Percentiles rank a stretch among this genome's conserved stretches.
phyloP scores from a whole-genome alignment of 2,329 filamentous ascomycete species.

The Leptographium flavum region DNA sequence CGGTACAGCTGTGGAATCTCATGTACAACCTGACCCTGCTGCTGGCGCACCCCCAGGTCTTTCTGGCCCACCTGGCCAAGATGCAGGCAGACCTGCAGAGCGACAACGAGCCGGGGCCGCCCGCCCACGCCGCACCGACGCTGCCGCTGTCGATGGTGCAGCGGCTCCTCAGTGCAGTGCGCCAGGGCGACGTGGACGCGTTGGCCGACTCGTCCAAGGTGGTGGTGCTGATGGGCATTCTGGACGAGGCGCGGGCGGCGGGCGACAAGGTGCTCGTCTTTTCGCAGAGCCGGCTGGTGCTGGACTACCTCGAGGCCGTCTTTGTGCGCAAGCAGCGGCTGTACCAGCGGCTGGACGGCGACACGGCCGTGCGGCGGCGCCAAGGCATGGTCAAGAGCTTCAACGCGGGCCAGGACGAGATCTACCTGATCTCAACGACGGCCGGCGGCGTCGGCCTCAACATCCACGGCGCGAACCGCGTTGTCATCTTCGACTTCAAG shows the following conservation, averaged over 20 bases:
- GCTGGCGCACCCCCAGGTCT: conserved; percentile 37
- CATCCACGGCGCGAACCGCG: conserved; percentile 68
- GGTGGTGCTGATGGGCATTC: conserved; percentile 50
- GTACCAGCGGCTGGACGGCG: conserved; percentile 53
- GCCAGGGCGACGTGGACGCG: conserved; percentile 26
- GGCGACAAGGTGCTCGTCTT: conserved; percentile 73
- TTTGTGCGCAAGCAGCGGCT: conserved; percentile 34
- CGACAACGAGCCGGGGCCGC: background rate
- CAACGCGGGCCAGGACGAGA: conserved; percentile 39
- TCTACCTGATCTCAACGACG: conserved; percentile 71
- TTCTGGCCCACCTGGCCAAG: conserved; percentile 22
- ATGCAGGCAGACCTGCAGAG: conserved; percentile 6
- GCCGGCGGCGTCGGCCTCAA: conserved; percentile 78
- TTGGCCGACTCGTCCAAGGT: conserved; percentile 53
- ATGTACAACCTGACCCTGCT: conserved; percentile 33
- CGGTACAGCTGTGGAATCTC: conserved; percentile 17
- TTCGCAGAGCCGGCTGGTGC: conserved; percentile 53
- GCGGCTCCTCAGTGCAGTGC: conserved; percentile 21
- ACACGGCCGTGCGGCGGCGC: conserved; percentile 38
- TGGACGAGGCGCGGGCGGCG: conserved; percentile 44
- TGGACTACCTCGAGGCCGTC: conserved; percentile 53
- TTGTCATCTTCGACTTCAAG: conserved; percentile 72
- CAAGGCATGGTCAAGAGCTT: conserved; percentile 54
- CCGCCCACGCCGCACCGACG: background rate
- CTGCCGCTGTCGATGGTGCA: conserved; percentile 18